Base-by-base conservation (phyloP, 805 yeast genomes). In the Candida tammaniensis region DNA sequence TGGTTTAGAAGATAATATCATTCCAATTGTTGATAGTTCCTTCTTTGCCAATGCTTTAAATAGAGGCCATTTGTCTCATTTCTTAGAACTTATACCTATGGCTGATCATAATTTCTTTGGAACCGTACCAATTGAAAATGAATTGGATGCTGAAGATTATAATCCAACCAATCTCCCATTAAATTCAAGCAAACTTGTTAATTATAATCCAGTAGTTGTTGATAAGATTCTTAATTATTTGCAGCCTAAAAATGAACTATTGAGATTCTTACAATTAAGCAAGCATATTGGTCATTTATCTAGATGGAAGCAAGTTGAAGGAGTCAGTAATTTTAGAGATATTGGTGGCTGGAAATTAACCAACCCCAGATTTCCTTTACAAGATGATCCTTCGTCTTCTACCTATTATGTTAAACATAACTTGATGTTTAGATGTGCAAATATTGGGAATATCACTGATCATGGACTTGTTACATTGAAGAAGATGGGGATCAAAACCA, bases 101-200 rank as follows among this genome's bases (percentile, higher is more conserved):
- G 96, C 95, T 0, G 89, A 86, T 52, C 98, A 89, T 57, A 86
- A 84, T 48, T 88, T 72, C 51, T 83, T 72, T 51, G 91, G 93
- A 0, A 42, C 51, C 1, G 49, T 55, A 3, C 59, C 47, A 7
- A 63, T 72, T 29, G 47, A 57, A 12, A 61, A 58, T 14, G 69
- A 51, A 9, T 48, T 37, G 11, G 65, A 60, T 21, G 55, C 35
- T 27, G 63, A 46, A 37, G 61, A 56, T 1, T 47, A 42, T 42
- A 61, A 68, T 51, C 66, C 76, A 12, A 42, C 51, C 12, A 36
- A 52, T 14, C 43, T 64, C 14, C 84, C 86, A 0, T 31, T 72
- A 23, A 72, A 52, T 31, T 54, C 61, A n/a, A 59, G 57, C 12
- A 66, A 68, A 0, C 31, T 48, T 4, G 76, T 78, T 28, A 84